Evolutionary conservation across 2,329 filamentous ascomycete genomes (phyloP).

Genomic region (Harringtonia lauricola): DNA sequence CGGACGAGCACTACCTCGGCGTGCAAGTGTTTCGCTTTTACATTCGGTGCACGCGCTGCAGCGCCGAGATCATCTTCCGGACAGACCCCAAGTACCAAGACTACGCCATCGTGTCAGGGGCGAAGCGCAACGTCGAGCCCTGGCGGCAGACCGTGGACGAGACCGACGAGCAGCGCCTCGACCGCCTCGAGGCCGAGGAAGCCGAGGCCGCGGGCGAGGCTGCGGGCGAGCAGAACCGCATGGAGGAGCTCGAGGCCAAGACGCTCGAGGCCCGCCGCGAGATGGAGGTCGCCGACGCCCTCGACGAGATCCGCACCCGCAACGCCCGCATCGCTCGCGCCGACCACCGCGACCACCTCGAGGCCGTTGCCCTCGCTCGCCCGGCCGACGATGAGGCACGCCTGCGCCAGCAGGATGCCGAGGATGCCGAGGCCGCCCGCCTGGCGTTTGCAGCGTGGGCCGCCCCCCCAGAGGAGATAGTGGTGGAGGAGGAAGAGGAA

Average conservation of each 20-base stretch:
- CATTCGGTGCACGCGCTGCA: slow-evolving; percentile 80
- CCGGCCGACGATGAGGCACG: slow-evolving; percentile 47
- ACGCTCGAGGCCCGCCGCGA: slow-evolving; percentile 86
- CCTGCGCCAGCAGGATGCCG: slow-evolving; percentile 59
- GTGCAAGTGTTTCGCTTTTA: slow-evolving; percentile 88
- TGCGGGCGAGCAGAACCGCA: slow-evolving; percentile 67
- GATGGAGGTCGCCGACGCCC: slow-evolving; percentile 91
- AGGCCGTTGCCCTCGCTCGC: slow-evolving; percentile 39
- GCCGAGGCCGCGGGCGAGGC: slow-evolving; percentile 32
- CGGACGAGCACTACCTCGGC: slow-evolving; percentile 77
- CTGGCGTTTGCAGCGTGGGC: slow-evolving; percentile 61
- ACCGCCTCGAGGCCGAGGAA: slow-evolving; percentile 71
- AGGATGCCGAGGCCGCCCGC: slow-evolving; percentile 73
- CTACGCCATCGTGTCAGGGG: slow-evolving; percentile 61
- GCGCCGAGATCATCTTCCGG: slow-evolving; percentile 79
- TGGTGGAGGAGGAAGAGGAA: no score
- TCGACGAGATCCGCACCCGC: slow-evolving; percentile 86
- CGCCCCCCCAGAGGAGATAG: slow-evolving; percentile 39
- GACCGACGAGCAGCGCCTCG: slow-evolving; percentile 77
- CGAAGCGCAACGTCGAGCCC: slow-evolving; percentile 85
- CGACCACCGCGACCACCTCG: slow-evolving; percentile 54
- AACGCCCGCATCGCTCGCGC: slow-evolving; percentile 81
- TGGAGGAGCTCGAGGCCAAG: slow-evolving; percentile 92
- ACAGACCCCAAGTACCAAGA: slow-evolving; percentile 95
- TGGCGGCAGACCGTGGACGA: slow-evolving; percentile 66